Percentiles rank a stretch among this genome's conserved stretches.
phyloP scores from a whole-genome alignment of 2,329 filamentous ascomycete genomes.

The Leptographium wingfieldii region DNA sequence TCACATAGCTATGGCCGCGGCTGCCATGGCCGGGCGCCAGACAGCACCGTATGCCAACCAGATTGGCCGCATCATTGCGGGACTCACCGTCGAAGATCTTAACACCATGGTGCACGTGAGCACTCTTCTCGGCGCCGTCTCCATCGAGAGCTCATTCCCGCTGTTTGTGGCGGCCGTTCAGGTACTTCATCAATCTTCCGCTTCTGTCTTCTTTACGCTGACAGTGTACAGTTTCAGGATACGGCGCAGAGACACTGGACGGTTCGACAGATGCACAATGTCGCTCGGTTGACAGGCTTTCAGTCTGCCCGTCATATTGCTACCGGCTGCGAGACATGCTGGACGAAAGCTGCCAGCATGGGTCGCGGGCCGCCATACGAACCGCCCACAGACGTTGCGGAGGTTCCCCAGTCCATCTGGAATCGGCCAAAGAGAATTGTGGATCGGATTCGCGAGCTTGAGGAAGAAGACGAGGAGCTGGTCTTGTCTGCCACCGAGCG shows the following conservation, averaged over 20 bases:
- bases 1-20: constrained; percentile 77
- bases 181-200: constrained; percentile 25
- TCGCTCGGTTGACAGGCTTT: constrained; percentile 76
- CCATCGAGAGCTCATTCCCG: constrained; percentile 71
- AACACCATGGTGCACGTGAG: constrained; percentile 47
- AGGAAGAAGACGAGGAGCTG: constrained; percentile 31
- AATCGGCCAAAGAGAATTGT: constrained; percentile 38
- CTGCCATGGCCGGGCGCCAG: constrained; percentile 59
- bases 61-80: constrained; percentile 70
- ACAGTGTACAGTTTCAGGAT: constrained; percentile 49
- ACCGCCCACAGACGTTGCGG: constrained; percentile 27
- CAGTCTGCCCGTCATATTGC: constrained; percentile 73
- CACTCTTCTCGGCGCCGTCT: constrained; percentile 64
- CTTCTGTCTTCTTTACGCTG: neutral
- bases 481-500: constrained; percentile 50
- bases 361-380: constrained; percentile 67
- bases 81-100: constrained; percentile 47
- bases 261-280: constrained; percentile 59
- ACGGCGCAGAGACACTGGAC: constrained; percentile 64
- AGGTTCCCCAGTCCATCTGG: constrained; percentile 31
- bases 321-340: constrained; percentile 70
- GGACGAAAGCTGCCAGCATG: constrained; percentile 61
- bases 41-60: constrained; percentile 60
- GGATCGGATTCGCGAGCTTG: constrained; percentile 35
- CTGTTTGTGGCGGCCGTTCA: constrained; percentile 79